Base-by-base conservation (phyloP, 495 filamentous ascomycete genomes). In the Hyaloscypha hepaticicola region DNA sequence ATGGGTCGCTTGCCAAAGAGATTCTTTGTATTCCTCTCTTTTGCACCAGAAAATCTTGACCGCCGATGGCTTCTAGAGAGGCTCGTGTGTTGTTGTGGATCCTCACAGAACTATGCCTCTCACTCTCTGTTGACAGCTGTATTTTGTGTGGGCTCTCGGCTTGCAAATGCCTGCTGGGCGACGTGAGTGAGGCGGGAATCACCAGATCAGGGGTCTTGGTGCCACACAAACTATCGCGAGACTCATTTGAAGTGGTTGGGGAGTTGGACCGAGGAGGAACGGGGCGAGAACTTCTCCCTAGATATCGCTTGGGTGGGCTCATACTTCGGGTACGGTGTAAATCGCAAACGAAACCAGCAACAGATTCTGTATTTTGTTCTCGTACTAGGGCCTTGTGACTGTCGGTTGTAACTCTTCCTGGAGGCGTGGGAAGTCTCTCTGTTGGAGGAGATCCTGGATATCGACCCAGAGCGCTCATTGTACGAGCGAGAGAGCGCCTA, bases 181-280 rank as follows among this genome's bases (percentile, higher is more conserved):
- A 69, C 27, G 62, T 58, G 2, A 69, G 55, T 27, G 41, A 16
- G 1, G 38, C 41, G 14, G 66, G 62, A 8, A 62, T 63, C 14
- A 65, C 25, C 16, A 59, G 16, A 24, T 69, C 66, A 0, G 51
- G 53, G 12, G 29, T 61, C 5, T 48, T 16, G 3, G 14, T 34
- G 2, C 24, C 22, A 57, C 58, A 65, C 1, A 69, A 41, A 41
- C 66, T 69, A 55, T 69, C 63, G 33, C 53, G 58, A 22, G 66
- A 69, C 3, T 41, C 53, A 14, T 25, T 31, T 25, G 58, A 61
- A 21, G 58, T 21, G 2, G 58, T 63, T 3, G 27, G 38, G 9
- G 41, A 45, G 19, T 26, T 51, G 16, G 29, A 22, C 5, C 50
- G 21, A 21, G 16, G 7, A 16, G 22, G 2, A 11, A 31, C 8